phyloP scores from a whole-genome alignment of 371 early-diverging fungal genomes.

The Mortierella sp. region DNA sequence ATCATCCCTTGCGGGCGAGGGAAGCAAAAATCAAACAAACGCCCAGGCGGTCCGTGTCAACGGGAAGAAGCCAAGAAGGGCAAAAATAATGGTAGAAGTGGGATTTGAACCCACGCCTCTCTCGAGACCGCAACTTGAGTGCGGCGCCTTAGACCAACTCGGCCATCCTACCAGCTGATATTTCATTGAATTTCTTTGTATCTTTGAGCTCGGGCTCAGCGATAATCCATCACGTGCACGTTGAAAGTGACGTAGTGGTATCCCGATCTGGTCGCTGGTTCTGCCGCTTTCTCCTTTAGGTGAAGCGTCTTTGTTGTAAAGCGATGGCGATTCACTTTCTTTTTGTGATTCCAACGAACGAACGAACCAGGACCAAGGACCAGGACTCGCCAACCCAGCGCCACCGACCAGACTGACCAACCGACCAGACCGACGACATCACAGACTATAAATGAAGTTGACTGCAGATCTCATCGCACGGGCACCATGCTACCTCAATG shows the following conservation, averaged over 20 bases:
- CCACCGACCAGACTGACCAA: not conserved
- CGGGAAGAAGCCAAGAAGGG: not conserved
- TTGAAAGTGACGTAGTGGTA: not conserved
- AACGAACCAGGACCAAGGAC: slow-evolving; percentile 20
- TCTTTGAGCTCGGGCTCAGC: not conserved
- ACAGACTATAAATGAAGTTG: slow-evolving; percentile 72
- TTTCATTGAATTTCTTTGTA: not conserved
- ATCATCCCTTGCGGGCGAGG: no score
- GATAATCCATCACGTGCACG: not conserved
- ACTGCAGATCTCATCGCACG: slow-evolving; percentile 83
- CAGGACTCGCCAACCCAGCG: slow-evolving; percentile 1
- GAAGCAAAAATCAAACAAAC: not conserved
- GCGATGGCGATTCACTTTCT: not conserved
- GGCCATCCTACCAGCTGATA: slow-evolving; percentile 42
- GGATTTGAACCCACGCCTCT: slow-evolving; percentile 58
- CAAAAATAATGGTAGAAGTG: slow-evolving; percentile 49
- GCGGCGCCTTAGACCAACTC: slow-evolving; percentile 55
- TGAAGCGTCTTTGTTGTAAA: not conserved
- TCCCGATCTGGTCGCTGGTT: not conserved
- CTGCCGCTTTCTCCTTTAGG: not conserved
- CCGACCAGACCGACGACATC: not conserved
- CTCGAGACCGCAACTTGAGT: slow-evolving; percentile 58
- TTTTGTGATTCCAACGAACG: not conserved
- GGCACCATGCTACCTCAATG: slow-evolving; percentile 84
- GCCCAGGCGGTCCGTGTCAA: not conserved